Evolutionary conservation across 2,329 filamentous ascomycete species (phyloP), one percentile per base, ranked within the genome.

Genomic region (Emericellopsis cladophorae): DNA sequence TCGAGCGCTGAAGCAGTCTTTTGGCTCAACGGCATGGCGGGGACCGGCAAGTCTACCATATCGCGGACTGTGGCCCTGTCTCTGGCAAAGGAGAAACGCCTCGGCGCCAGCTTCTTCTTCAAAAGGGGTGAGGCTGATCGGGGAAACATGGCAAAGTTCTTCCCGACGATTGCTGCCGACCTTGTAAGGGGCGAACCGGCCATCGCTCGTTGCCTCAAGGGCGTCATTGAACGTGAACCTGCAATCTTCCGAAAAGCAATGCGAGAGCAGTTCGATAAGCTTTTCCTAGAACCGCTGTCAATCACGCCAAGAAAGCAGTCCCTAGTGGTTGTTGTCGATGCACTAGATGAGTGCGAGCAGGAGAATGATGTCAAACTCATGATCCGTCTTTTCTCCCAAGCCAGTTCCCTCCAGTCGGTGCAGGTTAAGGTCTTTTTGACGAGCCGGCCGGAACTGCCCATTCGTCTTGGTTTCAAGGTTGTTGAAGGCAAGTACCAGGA

Each of bases 381-480:
- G 9, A 22, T 40, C 32, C 9, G 22, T 31, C 32, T 40, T 7
- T 29, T 34, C 10, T 21, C 16, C 14, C 31, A 21, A 4, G 23
- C 24, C n/a, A 40, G 35, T n/a, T 2, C 11, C 14, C 15, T 39
- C 10, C 26, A 12, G 26, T 29, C 26, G 12, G 12, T 29, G 6
- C 9, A 9, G 14, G 9, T 40, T 2, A 40, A 29, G 31, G 8
- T 35, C 21, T 40, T 40, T 18, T 10, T 40, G 5, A 40, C 39
- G 3, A 40, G 39, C n/a, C 6, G 39, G 12, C 32, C 39, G 14
- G 18, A 65, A 37, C 40, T 60, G 7, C 53, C 52, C 4, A 53
- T 62, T 41, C 52, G 54, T 4, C 46, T 57, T 26, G 55, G 57
- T 3, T 65, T 67, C 40, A 42, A 43, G 2, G 12, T 48, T 15